Evolutionary conservation across 495 filamentous ascomycete species (phyloP).

Genomic region (Daldinia bambusicola): DNA sequence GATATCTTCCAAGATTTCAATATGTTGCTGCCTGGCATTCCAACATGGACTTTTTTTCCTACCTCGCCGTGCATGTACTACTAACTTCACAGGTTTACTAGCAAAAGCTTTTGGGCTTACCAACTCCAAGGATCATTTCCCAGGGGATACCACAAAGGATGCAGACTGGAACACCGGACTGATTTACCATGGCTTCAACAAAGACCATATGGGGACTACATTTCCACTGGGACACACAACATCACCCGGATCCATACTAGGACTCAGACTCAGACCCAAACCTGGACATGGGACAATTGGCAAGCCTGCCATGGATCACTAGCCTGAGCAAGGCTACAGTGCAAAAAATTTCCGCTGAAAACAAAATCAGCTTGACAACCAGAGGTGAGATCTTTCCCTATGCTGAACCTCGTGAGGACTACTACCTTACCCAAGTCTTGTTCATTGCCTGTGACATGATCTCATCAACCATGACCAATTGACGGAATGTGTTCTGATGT

Average conservation of each 20-base stretch:
- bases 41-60: constrained; percentile 36
- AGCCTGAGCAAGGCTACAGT: constrained; percentile 28
- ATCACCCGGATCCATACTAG: constrained; percentile 9
- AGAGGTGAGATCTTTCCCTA: constrained; percentile 36
- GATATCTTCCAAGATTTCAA: constrained; percentile 47
- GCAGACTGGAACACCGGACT: constrained; percentile 20
- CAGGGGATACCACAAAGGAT: constrained; percentile 26
- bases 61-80: constrained; percentile 36
- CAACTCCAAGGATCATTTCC: constrained; percentile 25
- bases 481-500: constrained; percentile 13
- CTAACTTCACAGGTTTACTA: constrained; percentile 29
- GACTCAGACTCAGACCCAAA: constrained; percentile 7
- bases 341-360: constrained; percentile 32
- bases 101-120: constrained; percentile 14
- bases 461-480: constrained; percentile 18
- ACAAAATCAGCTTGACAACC: constrained; percentile 17
- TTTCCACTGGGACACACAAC: constrained; percentile 28
- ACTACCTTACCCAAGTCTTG: constrained; percentile 12
- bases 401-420: constrained; percentile 17
- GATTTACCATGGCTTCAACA: constrained; percentile 22
- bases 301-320: constrained; percentile 40
- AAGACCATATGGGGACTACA: constrained; percentile 17
- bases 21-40: constrained; percentile 36
- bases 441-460: constrained; percentile 30
- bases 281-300: constrained; percentile 32